These are phyloP conservation scores for Brassica napus DNA, from an alignment of 345 rosid species.

Conservation along the genomic window DNA sequence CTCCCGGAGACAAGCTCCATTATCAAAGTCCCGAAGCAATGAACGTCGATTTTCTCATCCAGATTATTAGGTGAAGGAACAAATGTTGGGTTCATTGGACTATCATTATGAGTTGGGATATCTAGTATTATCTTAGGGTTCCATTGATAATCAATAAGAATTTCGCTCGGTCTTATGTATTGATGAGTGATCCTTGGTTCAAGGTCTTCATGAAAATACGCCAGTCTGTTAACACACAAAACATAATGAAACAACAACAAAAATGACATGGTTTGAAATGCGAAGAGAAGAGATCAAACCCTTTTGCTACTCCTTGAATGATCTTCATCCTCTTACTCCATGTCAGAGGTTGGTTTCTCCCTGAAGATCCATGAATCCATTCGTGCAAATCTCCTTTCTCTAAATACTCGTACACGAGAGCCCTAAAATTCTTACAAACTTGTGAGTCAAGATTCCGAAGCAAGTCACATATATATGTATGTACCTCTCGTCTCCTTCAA, in stretches of 20 bases:
- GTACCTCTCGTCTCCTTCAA: slow-evolving; percentile 63
- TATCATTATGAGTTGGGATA: slow-evolving; percentile 32
- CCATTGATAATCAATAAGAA: slow-evolving; percentile 76
- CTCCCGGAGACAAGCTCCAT: slow-evolving; percentile 76
- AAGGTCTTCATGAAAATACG: slow-evolving; percentile 73
- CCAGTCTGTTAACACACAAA: slow-evolving; percentile 49
- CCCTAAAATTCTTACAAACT: slow-evolving; percentile 43
- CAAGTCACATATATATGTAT: slow-evolving; percentile 23
- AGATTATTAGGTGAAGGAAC: slow-evolving; percentile 26
- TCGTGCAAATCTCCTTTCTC: slow-evolving; percentile 73
- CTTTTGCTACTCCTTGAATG: slow-evolving; percentile 77
- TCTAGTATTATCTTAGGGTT: slow-evolving; percentile 59
- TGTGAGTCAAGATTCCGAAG: background rate
- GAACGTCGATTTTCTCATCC: slow-evolving; percentile 53
- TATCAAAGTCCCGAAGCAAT: slow-evolving; percentile 68
- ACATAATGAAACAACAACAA: background rate
- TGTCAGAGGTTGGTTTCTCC: slow-evolving; percentile 48
- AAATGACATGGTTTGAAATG: no score
- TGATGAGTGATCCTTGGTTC: slow-evolving; percentile 64
- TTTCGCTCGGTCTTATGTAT: slow-evolving; percentile 61
- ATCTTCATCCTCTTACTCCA: slow-evolving; percentile 64
- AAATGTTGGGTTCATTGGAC: background rate
- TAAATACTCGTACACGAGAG: slow-evolving; percentile 62
- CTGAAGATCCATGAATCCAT: slow-evolving; percentile 69
- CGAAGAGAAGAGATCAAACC: slow-evolving; percentile 37